Conservation (phyloP, 495 filamentous ascomycete genomes). For the Evernia prunastri region DNA sequence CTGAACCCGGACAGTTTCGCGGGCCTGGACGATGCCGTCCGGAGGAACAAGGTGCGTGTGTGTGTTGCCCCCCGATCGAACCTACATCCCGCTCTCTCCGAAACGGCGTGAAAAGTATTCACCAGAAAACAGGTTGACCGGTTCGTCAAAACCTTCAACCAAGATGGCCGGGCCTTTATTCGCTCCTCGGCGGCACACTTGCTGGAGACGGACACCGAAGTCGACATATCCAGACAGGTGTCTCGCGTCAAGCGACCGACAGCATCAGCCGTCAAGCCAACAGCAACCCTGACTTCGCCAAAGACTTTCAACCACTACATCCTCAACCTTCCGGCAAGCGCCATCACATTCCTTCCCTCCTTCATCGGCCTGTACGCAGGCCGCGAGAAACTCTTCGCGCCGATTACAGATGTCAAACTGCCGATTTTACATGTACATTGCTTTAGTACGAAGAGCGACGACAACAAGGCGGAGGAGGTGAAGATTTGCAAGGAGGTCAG, state of each 20-base stretch:
- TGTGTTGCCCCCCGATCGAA: constrained; percentile 4
- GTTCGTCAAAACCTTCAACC: constrained; percentile 71
- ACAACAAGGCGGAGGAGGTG: constrained; percentile 52
- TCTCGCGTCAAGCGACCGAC: constrained; percentile 32
- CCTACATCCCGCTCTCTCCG: background rate
- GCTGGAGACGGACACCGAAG: constrained; percentile 43
- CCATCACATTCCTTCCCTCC: constrained; percentile 75
- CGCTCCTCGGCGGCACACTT: constrained; percentile 56
- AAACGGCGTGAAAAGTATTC: background rate
- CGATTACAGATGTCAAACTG: constrained; percentile 49
- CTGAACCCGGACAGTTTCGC: constrained; percentile 84
- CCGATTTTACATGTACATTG: constrained; percentile 90
- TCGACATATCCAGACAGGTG: constrained; percentile 34
- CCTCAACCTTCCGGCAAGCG: constrained; percentile 91
- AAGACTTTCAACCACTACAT: constrained; percentile 78
- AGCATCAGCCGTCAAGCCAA: constrained; percentile 32
- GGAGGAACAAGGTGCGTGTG: constrained; percentile 62
- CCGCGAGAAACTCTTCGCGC: constrained; percentile 57
- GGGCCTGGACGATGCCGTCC: constrained; percentile 61
- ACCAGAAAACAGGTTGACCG: constrained; percentile 46
- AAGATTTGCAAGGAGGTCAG: constrained; percentile 67
- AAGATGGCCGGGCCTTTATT: constrained; percentile 79
- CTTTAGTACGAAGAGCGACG: constrained; percentile 70
- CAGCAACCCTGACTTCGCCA: constrained; percentile 50
- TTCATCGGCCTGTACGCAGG: constrained; percentile 77